Conservation (phyloP, 352 stramenopile species). For the Thraustochytrium aureum region DNA sequence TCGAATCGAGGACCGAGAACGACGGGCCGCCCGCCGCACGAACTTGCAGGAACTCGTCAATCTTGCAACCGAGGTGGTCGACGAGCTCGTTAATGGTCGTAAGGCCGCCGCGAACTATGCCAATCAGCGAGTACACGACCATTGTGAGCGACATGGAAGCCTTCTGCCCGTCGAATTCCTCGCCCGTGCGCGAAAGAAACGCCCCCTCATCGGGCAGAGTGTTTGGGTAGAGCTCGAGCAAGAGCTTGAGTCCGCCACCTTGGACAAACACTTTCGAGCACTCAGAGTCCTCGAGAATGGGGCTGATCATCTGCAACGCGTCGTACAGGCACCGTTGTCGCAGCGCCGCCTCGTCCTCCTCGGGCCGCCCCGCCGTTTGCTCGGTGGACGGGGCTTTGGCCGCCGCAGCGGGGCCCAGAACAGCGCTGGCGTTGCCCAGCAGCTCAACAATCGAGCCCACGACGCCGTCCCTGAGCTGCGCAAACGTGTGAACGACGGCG, state of each 20-base stretch:
- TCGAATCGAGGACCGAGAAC: conserved; percentile 1
- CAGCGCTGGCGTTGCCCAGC: too few species aligned
- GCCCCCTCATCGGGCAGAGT: conserved; percentile 1
- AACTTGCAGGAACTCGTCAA: not conserved
- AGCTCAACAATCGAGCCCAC: not conserved
- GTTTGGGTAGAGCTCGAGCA: conserved; percentile 44
- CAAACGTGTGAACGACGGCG: conserved; percentile 10
- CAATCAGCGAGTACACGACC: conserved; percentile 16
- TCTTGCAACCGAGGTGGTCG: not conserved
- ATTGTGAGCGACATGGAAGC: conserved; percentile 22
- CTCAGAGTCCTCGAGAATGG: conserved; percentile 36
- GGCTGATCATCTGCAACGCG: conserved; percentile 3
- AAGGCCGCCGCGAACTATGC: not conserved
- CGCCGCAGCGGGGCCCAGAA: too few species aligned
- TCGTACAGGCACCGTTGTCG: conserved; percentile 13
- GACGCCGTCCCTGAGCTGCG: not conserved
- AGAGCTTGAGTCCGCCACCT: conserved; percentile 34
- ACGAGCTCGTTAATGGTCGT: conserved; percentile 19
- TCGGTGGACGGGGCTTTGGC: too few species aligned
- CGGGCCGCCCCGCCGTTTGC: too few species aligned
- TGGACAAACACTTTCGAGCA: conserved; percentile 25
- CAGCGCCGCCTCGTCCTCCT: not conserved
- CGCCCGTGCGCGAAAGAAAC: conserved; percentile 17
- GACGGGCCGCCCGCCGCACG: not conserved
- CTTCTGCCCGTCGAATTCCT: not conserved